Evolutionary conservation across 208 protist genomes (phyloP), one percentile per base, ranked within the genome.

Genomic region (Acanthamoeba lenticulata): DNA sequence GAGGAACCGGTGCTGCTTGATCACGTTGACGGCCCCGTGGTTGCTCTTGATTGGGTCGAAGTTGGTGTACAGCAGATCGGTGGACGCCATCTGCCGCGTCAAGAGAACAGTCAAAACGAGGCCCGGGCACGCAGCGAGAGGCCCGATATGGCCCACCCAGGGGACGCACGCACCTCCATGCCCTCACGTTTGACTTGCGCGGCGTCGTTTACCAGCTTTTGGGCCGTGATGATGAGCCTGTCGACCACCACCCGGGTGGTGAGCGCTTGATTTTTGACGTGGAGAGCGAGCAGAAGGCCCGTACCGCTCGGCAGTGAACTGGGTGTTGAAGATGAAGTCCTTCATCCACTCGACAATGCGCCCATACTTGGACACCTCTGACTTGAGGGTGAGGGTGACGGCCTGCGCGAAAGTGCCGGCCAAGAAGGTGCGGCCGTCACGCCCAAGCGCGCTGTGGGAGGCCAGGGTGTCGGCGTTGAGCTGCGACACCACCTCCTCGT

Each of bases 401-500:
- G 89, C 89, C 40, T 93, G 89, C 11, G 89, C 89, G 42, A 93
- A 93, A n/a, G 44, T 93, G 45, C 67, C 67, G 44, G 24, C 27
- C 5, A 32, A 29, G 44, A 93, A 93, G 42, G 40, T 4, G 29
- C 44, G 42, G 15, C 65, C 89, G 17, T 44, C 89, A 24, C 38
- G 27, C 19, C 89, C 89, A 0, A 93, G 45, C 4, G 40, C 57
- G 42, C 47, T 93, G 32, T 45, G 57, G 45, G 36, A 83, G 17
- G 90, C 85, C 32, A 94, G 17, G 15, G 90, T 94, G n/a, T 94
- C 90, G n/a, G 36, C 36, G 36, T 45, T 94, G 1, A 94, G 38
- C 52, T 94, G 90, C 38, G 65, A 67, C 47, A 94, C 90, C 32
- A 94, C 90, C 15, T 94, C 90, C 36, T 94, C 90, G 55, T 94